Percentiles rank a stretch among this genome's conserved stretches.
Conservation (phyloP, 2,329 filamentous ascomycete species). For the Epichloe aotearoae region DNA sequence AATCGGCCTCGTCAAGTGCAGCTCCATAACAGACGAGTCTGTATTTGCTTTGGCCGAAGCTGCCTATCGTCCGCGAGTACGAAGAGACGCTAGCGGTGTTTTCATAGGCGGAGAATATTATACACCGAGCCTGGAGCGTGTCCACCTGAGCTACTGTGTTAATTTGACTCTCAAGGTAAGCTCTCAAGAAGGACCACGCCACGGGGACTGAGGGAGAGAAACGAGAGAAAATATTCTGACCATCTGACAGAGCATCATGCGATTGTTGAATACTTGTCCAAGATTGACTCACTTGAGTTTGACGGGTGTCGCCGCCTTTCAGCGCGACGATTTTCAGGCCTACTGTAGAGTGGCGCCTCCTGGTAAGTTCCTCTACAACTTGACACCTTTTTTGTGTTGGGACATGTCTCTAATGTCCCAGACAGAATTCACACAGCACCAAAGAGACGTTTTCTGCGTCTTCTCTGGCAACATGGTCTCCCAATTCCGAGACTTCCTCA, state of each 20-base stretch:
- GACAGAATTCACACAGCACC: slow-evolving; percentile 84
- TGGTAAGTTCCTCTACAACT: slow-evolving; percentile 31
- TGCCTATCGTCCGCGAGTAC: slow-evolving; percentile 38
- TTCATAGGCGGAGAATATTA: slow-evolving; percentile 38
- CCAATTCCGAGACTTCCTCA: slow-evolving; percentile 66
- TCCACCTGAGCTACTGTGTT: slow-evolving; percentile 91
- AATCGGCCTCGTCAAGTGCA: slow-evolving; percentile 91
- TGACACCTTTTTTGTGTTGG: background rate
- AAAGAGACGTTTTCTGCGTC: slow-evolving; percentile 91
- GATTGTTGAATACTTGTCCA: slow-evolving; percentile 78
- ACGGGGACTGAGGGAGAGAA: background rate
- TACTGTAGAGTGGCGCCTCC: slow-evolving; percentile 79
- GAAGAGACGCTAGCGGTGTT: slow-evolving; percentile 34
- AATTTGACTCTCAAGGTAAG: slow-evolving; percentile 69
- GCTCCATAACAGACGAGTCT: slow-evolving; percentile 76
- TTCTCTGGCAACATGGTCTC: slow-evolving; percentile 81
- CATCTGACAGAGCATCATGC: slow-evolving; percentile 62
- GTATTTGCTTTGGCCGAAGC: slow-evolving; percentile 72
- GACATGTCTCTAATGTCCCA: background rate
- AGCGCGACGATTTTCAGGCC: slow-evolving; percentile 67
- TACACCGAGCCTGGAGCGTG: slow-evolving; percentile 65
- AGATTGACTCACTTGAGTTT: slow-evolving; percentile 88
- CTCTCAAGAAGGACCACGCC: slow-evolving; percentile 7
- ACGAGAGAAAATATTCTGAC: background rate
- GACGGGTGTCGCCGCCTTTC: slow-evolving; percentile 84